Conservation (phyloP, 106 monocot genomes). For the Cymbidium sinense region DNA sequence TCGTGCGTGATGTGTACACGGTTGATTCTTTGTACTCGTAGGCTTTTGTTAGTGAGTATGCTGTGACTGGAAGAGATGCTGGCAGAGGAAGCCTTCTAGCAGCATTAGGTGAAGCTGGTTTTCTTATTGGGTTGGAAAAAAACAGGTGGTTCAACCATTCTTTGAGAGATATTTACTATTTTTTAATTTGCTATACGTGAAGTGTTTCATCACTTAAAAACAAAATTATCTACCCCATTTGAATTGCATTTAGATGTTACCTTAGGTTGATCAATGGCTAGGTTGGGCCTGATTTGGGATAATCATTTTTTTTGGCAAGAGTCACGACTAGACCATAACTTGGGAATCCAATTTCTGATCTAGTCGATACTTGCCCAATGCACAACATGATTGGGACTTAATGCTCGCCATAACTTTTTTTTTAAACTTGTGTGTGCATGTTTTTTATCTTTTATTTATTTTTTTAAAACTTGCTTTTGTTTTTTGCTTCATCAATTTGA, state of each 20-base stretch:
- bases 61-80: constrained; percentile 67
- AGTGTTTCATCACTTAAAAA: not conserved
- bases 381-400: too few relatives aligned
- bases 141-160: constrained; percentile 41
- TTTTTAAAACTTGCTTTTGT: too few relatives aligned
- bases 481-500: too few relatives aligned
- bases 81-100: constrained; percentile 72
- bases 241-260: not conserved
- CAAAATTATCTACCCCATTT: not conserved
- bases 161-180: not conserved
- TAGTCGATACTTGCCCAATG: too few relatives aligned
- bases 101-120: constrained; percentile 67
- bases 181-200: not conserved
- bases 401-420: too few relatives aligned
- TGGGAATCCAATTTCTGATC: too few relatives aligned
- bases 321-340: too few relatives aligned
- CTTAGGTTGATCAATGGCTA: too few relatives aligned
- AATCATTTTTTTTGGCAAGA: too few relatives aligned
- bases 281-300: too few relatives aligned
- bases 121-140: constrained; percentile 80
- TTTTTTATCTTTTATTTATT: too few relatives aligned
- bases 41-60: constrained; percentile 95
- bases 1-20: not conserved
- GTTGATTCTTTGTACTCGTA: constrained; percentile 8
- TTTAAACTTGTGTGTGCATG: too few relatives aligned